phyloP scores from a whole-genome alignment of 208 protist species.

The Trypanosoma theileri region DNA sequence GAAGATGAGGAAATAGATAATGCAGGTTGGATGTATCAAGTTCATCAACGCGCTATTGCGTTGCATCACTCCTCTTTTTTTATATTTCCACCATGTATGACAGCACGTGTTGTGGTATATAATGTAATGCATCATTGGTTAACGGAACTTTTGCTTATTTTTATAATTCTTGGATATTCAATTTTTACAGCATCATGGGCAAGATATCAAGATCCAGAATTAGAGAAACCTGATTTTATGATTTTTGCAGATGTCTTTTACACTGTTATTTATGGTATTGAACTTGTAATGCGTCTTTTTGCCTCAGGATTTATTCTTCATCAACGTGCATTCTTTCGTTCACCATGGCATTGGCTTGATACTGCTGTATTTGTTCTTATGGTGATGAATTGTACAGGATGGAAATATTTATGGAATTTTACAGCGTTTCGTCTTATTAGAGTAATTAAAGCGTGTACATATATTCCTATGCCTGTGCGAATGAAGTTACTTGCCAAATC shows the following conservation, averaged over 20 bases:
- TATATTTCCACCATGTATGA: slow-evolving; percentile 81
- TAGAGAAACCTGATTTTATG: slow-evolving; percentile 63
- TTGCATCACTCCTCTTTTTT: slow-evolving; percentile 84
- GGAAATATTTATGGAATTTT: slow-evolving; percentile 80
- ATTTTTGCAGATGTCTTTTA: slow-evolving; percentile 89
- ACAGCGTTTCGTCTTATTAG: slow-evolving; percentile 86
- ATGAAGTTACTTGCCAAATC: slow-evolving; percentile 88
- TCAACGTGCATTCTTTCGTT: slow-evolving; percentile 81
- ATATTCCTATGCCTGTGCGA: slow-evolving; percentile 69
- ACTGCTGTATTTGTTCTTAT: slow-evolving; percentile 80
- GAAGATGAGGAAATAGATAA: slow-evolving; percentile 43
- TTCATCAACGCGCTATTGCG: slow-evolving; percentile 76
- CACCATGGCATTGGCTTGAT: slow-evolving; percentile 93
- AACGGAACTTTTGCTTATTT: slow-evolving; percentile 70
- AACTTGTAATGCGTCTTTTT: slow-evolving; percentile 84
- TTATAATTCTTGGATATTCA: slow-evolving; percentile 78
- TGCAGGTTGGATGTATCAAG: slow-evolving; percentile 72
- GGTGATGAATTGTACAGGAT: slow-evolving; percentile 74
- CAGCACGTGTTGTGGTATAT: slow-evolving; percentile 85
- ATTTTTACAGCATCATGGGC: slow-evolving; percentile 86
- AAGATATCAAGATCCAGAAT: slow-evolving; percentile 45
- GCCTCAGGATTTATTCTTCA: slow-evolving; percentile 80
- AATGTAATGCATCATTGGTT: slow-evolving; percentile 91
- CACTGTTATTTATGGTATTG: slow-evolving; percentile 73
- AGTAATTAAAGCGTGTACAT: slow-evolving; percentile 77